Evolutionary conservation across 306 rosid species (phyloP).

Genomic region (Morella rubra): DNA sequence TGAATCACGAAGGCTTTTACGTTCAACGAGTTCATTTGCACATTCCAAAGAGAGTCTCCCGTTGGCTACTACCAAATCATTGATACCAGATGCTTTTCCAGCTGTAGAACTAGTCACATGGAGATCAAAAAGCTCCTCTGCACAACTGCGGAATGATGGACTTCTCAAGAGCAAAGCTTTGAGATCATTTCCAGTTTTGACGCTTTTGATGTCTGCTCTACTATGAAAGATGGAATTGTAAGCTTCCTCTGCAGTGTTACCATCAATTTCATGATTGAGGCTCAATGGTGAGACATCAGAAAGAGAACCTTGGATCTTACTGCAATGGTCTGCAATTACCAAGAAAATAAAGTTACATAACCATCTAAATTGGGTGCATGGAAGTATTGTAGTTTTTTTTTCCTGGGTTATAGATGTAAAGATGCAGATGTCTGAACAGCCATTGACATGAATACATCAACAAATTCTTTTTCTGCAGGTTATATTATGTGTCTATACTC

Average conservation of each 20-base stretch:
- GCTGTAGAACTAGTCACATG: conserved; percentile 35
- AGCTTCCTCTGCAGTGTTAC: conserved; percentile 34
- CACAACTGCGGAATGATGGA: conserved; percentile 58
- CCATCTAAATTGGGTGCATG: no score
- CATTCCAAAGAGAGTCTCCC: conserved; percentile 51
- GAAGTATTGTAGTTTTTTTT: no score
- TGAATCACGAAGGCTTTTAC: conserved; percentile 43
- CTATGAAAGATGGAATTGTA: conserved; percentile 14
- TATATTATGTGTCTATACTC: no score
- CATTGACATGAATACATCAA: background rate
- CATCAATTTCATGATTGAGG: conserved; percentile 28
- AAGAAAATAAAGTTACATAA: conserved; percentile 10
- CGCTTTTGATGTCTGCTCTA: conserved; percentile 13
- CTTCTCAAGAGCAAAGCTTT: conserved; percentile 53
- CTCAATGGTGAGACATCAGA: conserved; percentile 33
- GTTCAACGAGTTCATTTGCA: conserved; percentile 62
- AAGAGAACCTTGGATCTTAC: conserved; percentile 29
- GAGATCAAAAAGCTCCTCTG: conserved; percentile 59
- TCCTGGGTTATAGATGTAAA: no score
- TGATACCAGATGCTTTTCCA: conserved; percentile 29
- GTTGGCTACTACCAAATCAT: conserved; percentile 24
- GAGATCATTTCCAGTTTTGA: conserved; percentile 31
- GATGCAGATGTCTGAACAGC: no score
- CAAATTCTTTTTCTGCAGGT: background rate
- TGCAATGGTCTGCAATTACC: conserved; percentile 46